These are phyloP conservation scores for Zarea fungicola DNA, from an alignment of 2,329 filamentous ascomycete species.

Conservation along the genomic window DNA sequence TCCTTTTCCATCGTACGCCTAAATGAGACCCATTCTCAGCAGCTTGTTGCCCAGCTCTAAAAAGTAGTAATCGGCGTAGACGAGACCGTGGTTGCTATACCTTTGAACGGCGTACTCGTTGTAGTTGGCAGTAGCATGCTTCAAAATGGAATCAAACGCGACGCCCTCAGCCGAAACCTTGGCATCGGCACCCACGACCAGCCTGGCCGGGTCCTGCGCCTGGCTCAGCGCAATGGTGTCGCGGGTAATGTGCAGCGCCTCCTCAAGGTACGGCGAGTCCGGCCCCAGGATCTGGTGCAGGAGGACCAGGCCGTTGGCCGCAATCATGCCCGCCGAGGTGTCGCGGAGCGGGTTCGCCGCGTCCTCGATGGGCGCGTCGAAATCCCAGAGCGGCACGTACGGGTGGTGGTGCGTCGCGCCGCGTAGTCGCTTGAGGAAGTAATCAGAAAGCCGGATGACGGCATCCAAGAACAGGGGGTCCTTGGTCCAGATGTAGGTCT, in stretches of 20 bases:
- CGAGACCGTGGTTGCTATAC: constrained; percentile 35
- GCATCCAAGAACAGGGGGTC: no score
- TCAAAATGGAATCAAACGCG: constrained; percentile 29
- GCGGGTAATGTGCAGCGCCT: constrained; percentile 19
- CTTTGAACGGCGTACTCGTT: constrained; percentile 23
- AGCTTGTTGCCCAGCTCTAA: constrained; percentile 43
- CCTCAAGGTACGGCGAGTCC: constrained; percentile 29
- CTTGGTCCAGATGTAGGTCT: constrained; percentile 44
- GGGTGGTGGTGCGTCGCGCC: constrained; percentile 39
- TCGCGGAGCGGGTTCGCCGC: constrained; percentile 28
- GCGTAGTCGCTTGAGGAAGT: constrained; percentile 38
- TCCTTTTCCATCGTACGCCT: no score
- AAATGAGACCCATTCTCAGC: constrained; percentile 27
- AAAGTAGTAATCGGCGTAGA: constrained; percentile 46
- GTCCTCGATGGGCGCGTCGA: constrained; percentile 38
- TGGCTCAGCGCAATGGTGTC: constrained; percentile 27
- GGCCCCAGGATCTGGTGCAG: no score
- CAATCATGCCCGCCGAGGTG: constrained; percentile 34
- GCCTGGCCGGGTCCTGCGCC: constrained; percentile 21
- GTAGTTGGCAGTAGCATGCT: constrained; percentile 29
- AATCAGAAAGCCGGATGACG: no score
- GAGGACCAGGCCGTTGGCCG: constrained; percentile 37
- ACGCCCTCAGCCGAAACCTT: not conserved
- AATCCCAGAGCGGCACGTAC: constrained; percentile 28
- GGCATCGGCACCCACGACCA: not conserved